Evolutionary conservation across 2,329 filamentous ascomycete genomes (phyloP), one percentile per base, ranked within the genome.

Genomic region (Amauroascus niger): DNA sequence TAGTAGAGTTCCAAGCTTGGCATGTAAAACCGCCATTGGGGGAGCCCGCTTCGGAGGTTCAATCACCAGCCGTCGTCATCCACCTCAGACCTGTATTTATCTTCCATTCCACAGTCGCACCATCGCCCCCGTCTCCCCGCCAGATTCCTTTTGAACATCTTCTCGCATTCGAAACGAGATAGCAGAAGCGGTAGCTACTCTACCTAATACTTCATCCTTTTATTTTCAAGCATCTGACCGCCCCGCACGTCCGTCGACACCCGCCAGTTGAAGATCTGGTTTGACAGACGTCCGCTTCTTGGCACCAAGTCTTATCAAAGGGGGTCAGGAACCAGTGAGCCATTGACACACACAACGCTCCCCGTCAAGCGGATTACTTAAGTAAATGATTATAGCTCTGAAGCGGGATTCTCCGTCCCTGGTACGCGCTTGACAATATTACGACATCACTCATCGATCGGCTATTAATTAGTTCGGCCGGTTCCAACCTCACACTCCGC

Each of bases 401-500:
- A 22, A 22, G 28, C 18, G 45, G 20, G 28, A 35, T 18, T 9
- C 26, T 30, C 9, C 45, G 24, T 26, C 24, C 22, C 24, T 30
- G 6, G 22, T 30, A 24, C 39, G 39, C 39, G 18, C 16, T 14
- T n/a, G 22, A 18, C 28, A 26, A 11, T 11, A 44, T 44, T 51
- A 44, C 49, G 28, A 44, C 49, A 44, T 44, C 49, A 35, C 44
- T 22, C 13, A 4, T 30, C 26, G 39, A n/a, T 35, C 16, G 39
- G 49, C 39, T 24, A 33, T 7, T 33, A 11, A 18, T 43, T 33
- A 35, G 9, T 44, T 35, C 26, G 28, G 26, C 35, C 28, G 20
- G 49, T 44, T 44, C 16, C 49, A 51, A 51, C 16, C n/a, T 44
- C 49, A 33, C 49, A 33, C 49, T 51, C 49, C 49, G 49, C 49